Evolutionary conservation across 768 basidiomycete species (phyloP).

Genomic region (Gymnopilus dilepis): DNA sequence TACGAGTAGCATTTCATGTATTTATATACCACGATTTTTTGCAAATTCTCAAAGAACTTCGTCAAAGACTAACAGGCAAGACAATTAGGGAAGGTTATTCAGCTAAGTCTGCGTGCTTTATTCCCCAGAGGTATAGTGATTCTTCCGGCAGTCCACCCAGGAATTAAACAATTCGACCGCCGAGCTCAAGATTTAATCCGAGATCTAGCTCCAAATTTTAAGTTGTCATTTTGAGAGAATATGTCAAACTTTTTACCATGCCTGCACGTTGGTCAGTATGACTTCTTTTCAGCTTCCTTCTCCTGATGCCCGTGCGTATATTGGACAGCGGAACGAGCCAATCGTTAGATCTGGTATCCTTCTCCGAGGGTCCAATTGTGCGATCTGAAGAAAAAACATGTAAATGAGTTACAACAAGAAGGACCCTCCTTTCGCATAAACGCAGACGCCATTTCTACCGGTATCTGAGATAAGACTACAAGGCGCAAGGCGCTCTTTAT

Average conservation of each 20-base stretch:
- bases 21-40: slow-evolving; percentile 13
- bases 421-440: too few relatives aligned
- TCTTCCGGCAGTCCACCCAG: background rate
- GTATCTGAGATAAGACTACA: too few relatives aligned
- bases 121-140: too few relatives aligned
- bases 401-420: too few relatives aligned
- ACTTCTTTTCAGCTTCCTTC: too few relatives aligned
- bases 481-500: background rate
- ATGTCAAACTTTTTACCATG: slow-evolving; percentile 2
- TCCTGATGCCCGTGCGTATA: background rate
- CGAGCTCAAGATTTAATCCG: background rate
- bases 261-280: background rate
- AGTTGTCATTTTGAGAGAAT: slow-evolving; percentile 7
- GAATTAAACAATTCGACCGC: background rate
- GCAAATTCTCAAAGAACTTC: background rate
- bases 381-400: background rate
- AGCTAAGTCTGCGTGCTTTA: too few relatives aligned
- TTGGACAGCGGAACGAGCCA: too few relatives aligned
- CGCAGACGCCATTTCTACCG: too few relatives aligned
- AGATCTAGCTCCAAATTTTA: background rate
- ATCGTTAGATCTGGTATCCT: too few relatives aligned
- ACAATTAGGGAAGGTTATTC: too few relatives aligned
- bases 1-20: slow-evolving; percentile 20
- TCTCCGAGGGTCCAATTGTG: background rate
- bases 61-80: background rate